Conservation (phyloP, 1,284 basidiomycete genomes). For the Phylloboletellus chloephorus region DNA sequence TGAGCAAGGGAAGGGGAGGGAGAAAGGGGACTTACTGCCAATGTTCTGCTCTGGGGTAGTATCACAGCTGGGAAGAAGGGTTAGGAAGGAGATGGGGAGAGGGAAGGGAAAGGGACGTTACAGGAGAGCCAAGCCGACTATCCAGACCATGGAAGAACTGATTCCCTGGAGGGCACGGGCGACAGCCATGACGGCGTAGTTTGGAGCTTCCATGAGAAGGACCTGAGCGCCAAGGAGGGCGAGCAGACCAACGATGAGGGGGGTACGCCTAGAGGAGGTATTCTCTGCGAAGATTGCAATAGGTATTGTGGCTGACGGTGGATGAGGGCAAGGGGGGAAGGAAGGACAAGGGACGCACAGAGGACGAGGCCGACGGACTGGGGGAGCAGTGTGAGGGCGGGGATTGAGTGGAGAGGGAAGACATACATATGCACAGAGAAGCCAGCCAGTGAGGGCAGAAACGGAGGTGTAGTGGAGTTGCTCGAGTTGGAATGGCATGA, state of each 20-base stretch:
- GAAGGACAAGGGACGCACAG: constrained; percentile 35
- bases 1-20: background rate
- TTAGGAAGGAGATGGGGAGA: constrained; percentile 7
- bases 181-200: constrained; percentile 66
- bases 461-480: constrained; percentile 46
- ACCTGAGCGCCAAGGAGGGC: constrained; percentile 56
- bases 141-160: constrained; percentile 72
- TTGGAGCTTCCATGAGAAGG: constrained; percentile 72
- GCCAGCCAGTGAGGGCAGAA: constrained; percentile 61
- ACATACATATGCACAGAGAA: constrained; percentile 59
- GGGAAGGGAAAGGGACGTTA: constrained; percentile 31
- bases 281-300: constrained; percentile 65
- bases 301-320: constrained; percentile 57
- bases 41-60: constrained; percentile 53
- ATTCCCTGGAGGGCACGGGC: constrained; percentile 70
- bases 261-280: constrained; percentile 48
- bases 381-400: background rate
- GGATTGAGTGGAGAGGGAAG: background rate
- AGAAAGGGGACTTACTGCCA: constrained; percentile 46
- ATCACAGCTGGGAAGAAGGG: constrained; percentile 51
- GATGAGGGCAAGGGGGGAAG: background rate
- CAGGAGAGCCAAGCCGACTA: constrained; percentile 68
- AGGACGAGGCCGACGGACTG: constrained; percentile 47
- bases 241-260: constrained; percentile 56
- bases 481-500: constrained; percentile 71